Percentiles rank a stretch among this genome's conserved stretches.
Evolutionary conservation across 2,329 filamentous ascomycete species (phyloP).

Genomic region (Cordyceps fumosorosea): DNA sequence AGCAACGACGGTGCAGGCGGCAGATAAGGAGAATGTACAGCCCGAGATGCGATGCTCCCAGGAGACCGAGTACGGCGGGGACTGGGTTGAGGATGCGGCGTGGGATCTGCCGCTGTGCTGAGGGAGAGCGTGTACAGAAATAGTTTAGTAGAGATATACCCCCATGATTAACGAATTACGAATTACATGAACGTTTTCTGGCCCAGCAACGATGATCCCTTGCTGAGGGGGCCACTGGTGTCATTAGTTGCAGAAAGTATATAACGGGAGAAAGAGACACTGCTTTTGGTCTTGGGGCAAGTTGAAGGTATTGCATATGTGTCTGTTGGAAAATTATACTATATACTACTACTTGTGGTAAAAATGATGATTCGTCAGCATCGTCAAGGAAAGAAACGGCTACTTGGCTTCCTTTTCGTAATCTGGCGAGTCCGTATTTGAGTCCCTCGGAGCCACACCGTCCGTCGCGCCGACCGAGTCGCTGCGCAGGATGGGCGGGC

Average conservation of each 20-base stretch:
- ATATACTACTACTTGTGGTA: too few relatives aligned
- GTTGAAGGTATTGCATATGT: too few relatives aligned
- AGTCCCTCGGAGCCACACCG: slow-evolving; percentile 7
- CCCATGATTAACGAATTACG: background rate
- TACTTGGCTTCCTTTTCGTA: slow-evolving; percentile 6
- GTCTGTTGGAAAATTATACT: too few relatives aligned
- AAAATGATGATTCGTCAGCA: too few relatives aligned
- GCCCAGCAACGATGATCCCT: too few relatives aligned
- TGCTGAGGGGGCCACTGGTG: too few relatives aligned
- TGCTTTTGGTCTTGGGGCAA: too few relatives aligned
- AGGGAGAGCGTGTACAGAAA: background rate
- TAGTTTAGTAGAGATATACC: background rate
- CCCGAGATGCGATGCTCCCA: slow-evolving; percentile 23
- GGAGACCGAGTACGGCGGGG: slow-evolving; percentile 33
- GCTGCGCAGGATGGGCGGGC: slow-evolving; percentile 37
- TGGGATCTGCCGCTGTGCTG: slow-evolving; percentile 18
- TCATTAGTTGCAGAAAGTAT: too few relatives aligned
- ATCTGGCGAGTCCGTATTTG: slow-evolving; percentile 1
- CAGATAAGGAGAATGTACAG: slow-evolving; percentile 8
- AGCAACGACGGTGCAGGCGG: background rate
- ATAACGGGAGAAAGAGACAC: too few relatives aligned
- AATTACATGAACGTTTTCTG: background rate
- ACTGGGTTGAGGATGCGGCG: slow-evolving; percentile 32
- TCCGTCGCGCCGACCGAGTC: slow-evolving; percentile 3
- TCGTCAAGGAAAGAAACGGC: background rate